Percentiles rank a stretch among this genome's conserved stretches.
Conservation (phyloP, 225 moss, liverwort and hornwort genomes). For the Asterella californica region DNA sequence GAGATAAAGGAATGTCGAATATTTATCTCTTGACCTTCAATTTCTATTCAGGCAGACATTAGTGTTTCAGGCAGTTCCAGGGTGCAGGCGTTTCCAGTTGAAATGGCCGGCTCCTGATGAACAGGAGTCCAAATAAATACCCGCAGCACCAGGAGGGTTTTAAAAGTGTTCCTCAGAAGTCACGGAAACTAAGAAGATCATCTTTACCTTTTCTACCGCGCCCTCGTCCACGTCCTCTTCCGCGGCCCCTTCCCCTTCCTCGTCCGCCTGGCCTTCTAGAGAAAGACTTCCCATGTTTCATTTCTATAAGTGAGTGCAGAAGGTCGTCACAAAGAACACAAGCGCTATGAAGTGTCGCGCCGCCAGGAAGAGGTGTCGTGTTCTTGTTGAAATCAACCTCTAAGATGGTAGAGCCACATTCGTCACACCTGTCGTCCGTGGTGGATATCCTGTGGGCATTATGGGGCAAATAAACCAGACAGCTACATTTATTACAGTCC, state of each 20-base stretch:
- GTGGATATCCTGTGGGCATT: slow-evolving; percentile 87
- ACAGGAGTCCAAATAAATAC: too few species aligned
- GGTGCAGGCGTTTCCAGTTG: too few species aligned
- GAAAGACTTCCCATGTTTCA: slow-evolving; percentile 93
- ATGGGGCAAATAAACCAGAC: slow-evolving; percentile 92
- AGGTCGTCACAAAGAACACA: slow-evolving; percentile 92
- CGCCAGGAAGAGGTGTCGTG: slow-evolving; percentile 73
- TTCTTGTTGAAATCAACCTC: slow-evolving; percentile 97
- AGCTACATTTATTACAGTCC: slow-evolving; percentile 95
- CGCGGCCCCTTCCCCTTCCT: slow-evolving; percentile 63
- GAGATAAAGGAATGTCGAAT: too few species aligned
- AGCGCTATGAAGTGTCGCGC: slow-evolving; percentile 73
- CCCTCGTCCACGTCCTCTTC: slow-evolving; percentile 63
- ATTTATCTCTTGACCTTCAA: too few species aligned
- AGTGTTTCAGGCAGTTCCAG: too few species aligned
- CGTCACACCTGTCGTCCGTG: slow-evolving; percentile 76
- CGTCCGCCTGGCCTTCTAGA: slow-evolving; percentile 69
- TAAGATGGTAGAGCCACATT: slow-evolving; percentile 76
- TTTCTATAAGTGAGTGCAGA: slow-evolving; percentile 84
- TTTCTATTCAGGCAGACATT: too few species aligned
- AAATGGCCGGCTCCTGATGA: too few species aligned
- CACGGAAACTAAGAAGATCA: slow-evolving; percentile 94
- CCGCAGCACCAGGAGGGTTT: too few species aligned
- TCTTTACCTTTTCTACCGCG: slow-evolving; percentile 78
- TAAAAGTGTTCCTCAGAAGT: slow-evolving; percentile 64